Base-by-base conservation (phyloP, 495 filamentous ascomycete genomes). In the Lindgomyces ingoldianus region DNA sequence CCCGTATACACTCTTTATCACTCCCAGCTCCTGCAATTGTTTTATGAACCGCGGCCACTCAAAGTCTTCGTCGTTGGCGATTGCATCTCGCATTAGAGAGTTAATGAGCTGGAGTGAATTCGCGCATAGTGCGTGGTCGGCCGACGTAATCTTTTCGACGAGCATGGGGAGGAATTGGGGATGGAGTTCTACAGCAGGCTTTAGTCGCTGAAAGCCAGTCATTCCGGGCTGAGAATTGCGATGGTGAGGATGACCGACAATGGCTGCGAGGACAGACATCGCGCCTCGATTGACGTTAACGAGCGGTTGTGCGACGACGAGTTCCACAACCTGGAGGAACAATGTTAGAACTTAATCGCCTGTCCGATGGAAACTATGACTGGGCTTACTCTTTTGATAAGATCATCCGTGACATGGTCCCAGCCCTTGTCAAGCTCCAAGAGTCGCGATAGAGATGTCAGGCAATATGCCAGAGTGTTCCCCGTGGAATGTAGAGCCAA, bases 21-120 rank as follows among this genome's bases (percentile, higher is more conserved):
- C 85, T 0, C 94, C 95, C 24, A 97, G 77, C 75, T 98, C 93
- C 72, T 98, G 95, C 58, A 98, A 76, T 68, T 84, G 82, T 76
- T 95, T 95, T 59, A 99, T 93, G 71, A 98, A 96, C 62, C 89
- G 92, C 16, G 92, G 90, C 95, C 95, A 99, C 72, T 98, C 93
- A 2, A 74, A 70, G 48, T 84, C 85, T 22, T 82, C 80, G 52
- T 93, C 91, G 74, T 86, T 88, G n/a, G 89, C 87, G 51, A 97
- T 87, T 1, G 92, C 89, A 74, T 99, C 95, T 48, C 94, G 84
- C 82, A 98, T 95, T 19, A 99, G 81, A 0, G 93, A 89, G 72
- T 98, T 99, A 71, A 99, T 90, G 60, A 99, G 79, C 78, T 95
- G 92, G 36, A 99, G 78, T 1, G 94, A 91, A 77, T 97, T 98